Evolutionary conservation across 257 asterid species (phyloP).

Genomic region (Henckelia pumila): DNA sequence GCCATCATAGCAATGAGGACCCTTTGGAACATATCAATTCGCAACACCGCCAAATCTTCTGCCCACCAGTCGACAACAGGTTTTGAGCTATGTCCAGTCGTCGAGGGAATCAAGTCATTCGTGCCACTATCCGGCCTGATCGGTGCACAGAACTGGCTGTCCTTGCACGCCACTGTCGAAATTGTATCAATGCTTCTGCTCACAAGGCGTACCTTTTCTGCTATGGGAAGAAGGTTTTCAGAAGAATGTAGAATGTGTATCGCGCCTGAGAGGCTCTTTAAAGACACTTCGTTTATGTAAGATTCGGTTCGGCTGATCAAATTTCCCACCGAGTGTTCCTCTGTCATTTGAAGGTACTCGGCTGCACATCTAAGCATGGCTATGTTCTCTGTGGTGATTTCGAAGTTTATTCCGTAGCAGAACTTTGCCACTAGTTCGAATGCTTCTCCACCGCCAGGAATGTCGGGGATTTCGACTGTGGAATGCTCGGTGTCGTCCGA

Average conservation of each 20-base stretch:
- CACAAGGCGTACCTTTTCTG: constrained; percentile 70
- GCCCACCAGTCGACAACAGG: constrained; percentile 89
- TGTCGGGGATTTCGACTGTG: constrained; percentile 48
- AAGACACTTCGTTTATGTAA: constrained; percentile 65
- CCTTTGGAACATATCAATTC: constrained; percentile 74
- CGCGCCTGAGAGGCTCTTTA: constrained; percentile 71
- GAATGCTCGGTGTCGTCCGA: constrained; percentile 46
- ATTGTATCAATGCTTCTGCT: constrained; percentile 75
- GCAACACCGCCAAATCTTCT: constrained; percentile 69
- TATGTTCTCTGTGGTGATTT: constrained; percentile 65
- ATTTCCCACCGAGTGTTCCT: constrained; percentile 64
- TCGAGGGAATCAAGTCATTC: not conserved
- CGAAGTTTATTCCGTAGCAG: constrained; percentile 86
- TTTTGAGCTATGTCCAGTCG: constrained; percentile 26
- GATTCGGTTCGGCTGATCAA: constrained; percentile 61
- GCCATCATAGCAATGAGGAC: constrained; percentile 73
- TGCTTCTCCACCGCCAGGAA: constrained; percentile 84
- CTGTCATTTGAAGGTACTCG: constrained; percentile 81
- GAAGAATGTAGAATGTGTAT: constrained; percentile 61
- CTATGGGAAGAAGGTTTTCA: constrained; percentile 57
- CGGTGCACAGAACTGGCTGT: constrained; percentile 27
- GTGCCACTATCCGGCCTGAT: not conserved
- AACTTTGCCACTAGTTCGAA: constrained; percentile 85
- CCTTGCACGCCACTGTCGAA: constrained; percentile 68
- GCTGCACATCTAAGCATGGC: constrained; percentile 73